phyloP scores from a whole-genome alignment of 331 rosid species.

The Acacia pycnantha region DNA sequence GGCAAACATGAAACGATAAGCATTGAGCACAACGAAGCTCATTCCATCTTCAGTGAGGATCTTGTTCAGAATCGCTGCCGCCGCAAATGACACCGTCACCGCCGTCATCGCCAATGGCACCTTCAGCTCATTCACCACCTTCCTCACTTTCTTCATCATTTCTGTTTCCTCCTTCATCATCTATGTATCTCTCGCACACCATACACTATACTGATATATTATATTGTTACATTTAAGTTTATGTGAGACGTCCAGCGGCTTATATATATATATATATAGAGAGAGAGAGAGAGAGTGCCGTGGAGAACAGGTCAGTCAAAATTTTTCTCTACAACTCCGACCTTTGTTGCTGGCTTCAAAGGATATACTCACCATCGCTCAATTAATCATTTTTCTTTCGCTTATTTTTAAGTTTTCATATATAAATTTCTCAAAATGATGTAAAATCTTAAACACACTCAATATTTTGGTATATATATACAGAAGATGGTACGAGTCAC shows the following conservation, averaged over 20 bases:
- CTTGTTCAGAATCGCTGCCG: constrained; percentile 53
- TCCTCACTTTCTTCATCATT: constrained; percentile 1
- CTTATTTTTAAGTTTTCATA: no score
- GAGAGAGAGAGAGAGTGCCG: neutral
- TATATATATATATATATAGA: no score
- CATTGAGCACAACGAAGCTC: constrained; percentile 45
- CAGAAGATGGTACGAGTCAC: no score
- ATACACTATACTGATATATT: neutral
- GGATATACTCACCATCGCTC: neutral
- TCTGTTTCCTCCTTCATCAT: neutral
- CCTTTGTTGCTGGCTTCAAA: neutral
- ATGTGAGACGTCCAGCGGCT: neutral
- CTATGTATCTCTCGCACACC: neutral
- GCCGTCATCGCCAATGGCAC: constrained; percentile 46
- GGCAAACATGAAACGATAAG: constrained; percentile 55
- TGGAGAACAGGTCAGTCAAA: neutral
- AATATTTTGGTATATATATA: no score
- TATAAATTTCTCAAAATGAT: no score
- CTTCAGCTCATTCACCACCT: constrained; percentile 30
- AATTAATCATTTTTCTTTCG: no score
- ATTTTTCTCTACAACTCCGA: neutral
- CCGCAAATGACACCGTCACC: constrained; percentile 41
- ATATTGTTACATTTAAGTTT: neutral
- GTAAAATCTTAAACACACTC: no score
- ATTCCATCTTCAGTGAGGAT: constrained; percentile 61